Conservation (phyloP, 148 eudicot species). For the Heliamphora exappendiculata region DNA sequence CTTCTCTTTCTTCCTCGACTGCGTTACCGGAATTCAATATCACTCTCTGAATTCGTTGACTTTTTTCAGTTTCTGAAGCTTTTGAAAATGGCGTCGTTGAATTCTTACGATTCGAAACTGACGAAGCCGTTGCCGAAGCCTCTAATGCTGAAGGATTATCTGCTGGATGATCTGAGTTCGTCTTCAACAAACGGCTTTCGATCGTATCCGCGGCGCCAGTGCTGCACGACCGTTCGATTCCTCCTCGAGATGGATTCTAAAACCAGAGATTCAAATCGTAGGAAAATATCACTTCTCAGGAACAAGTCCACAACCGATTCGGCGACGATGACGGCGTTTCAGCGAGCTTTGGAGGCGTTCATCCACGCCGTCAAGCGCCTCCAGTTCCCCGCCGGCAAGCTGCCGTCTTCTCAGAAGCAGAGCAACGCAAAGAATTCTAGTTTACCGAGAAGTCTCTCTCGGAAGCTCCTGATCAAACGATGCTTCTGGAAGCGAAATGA, state of each 20-base stretch:
- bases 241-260: constrained; percentile 28
- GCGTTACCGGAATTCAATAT: background rate
- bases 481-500: constrained; percentile 38
- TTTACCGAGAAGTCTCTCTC: constrained; percentile 43
- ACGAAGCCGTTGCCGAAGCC: no score
- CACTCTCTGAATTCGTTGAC: background rate
- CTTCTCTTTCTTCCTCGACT: background rate
- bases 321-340: constrained; percentile 28
- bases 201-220: no score
- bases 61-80: background rate
- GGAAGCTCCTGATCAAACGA: constrained; percentile 33
- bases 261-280: no score
- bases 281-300: background rate
- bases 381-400: constrained; percentile 28
- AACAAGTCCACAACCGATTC: constrained; percentile 6
- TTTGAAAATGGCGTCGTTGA: constrained; percentile 6
- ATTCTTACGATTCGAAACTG: no score
- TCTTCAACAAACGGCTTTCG: constrained; percentile 87
- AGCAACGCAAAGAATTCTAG: constrained; percentile 3
- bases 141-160: constrained; percentile 57
- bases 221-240: constrained; percentile 47
- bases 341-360: constrained; percentile 39
- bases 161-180: constrained; percentile 65
- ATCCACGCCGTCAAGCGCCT: constrained; percentile 48
- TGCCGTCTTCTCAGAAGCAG: constrained; percentile 10